Conservation (phyloP, 805 yeast species). For the Lipomyces yamanashiensis region DNA sequence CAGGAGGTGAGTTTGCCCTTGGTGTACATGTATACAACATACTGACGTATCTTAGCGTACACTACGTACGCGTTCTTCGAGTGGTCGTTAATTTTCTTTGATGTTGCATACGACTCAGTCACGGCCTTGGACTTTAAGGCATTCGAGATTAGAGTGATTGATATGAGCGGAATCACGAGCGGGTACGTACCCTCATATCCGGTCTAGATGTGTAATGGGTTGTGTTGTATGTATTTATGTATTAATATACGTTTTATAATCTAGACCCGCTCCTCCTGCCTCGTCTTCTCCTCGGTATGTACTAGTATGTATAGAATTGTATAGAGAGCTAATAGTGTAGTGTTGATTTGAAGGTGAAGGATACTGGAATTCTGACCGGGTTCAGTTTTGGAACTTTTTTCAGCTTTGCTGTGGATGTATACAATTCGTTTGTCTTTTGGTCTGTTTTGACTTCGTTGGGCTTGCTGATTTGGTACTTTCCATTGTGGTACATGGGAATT, state of each 20-base stretch:
- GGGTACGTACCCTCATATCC: slow-evolving; percentile 36
- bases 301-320: background rate
- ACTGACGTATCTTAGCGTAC: slow-evolving; percentile 60
- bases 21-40: background rate
- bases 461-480: slow-evolving; percentile 91
- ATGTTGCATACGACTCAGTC: slow-evolving; percentile 83
- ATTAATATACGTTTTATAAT: slow-evolving; percentile 9
- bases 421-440: slow-evolving; percentile 80
- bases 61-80: slow-evolving; percentile 93
- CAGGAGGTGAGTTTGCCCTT: slow-evolving; percentile 73
- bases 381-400: slow-evolving; percentile 36
- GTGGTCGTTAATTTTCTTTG: slow-evolving; percentile 86
- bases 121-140: slow-evolving; percentile 70
- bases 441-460: slow-evolving; percentile 78
- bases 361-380: slow-evolving; percentile 27
- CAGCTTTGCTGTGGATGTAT: slow-evolving; percentile 44
- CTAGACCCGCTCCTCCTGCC: slow-evolving; percentile 14
- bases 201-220: slow-evolving; percentile 17
- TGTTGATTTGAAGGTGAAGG: slow-evolving; percentile 4
- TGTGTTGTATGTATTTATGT: slow-evolving; percentile 8
- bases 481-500: slow-evolving; percentile 97
- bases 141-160: slow-evolving; percentile 54
- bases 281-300: slow-evolving; percentile 9
- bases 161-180: slow-evolving; percentile 40
- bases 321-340: background rate